Conservation (phyloP, 1,139 yeast species). For the Eremothecium cymbalariae region DNA sequence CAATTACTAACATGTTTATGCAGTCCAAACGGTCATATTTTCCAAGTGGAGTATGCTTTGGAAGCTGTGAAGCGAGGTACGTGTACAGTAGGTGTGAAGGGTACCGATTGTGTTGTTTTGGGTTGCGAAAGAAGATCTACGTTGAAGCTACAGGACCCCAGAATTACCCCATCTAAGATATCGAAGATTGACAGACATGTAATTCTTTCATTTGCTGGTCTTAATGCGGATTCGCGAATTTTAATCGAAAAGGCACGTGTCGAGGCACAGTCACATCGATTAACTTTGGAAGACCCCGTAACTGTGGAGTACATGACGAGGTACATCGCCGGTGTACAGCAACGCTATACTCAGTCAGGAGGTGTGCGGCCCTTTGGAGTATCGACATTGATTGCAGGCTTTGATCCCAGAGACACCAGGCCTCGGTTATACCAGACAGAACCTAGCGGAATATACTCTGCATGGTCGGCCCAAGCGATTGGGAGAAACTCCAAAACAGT, state of each 20-base stretch:
- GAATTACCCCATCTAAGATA: constrained; percentile 91
- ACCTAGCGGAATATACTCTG: constrained; percentile 94
- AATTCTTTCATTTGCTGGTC: constrained; percentile 90
- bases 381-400: constrained; percentile 91
- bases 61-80: constrained; percentile 99
- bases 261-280: constrained; percentile 93
- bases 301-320: constrained; percentile 86
- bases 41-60: constrained; percentile 95
- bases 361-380: constrained; percentile 96
- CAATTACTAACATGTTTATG: no score
- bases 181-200: constrained; percentile 87
- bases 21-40: constrained; percentile 98
- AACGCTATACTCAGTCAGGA: constrained; percentile 94
- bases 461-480: constrained; percentile 99
- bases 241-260: constrained; percentile 91
- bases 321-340: constrained; percentile 95
- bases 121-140: constrained; percentile 98
- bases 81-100: constrained; percentile 95
- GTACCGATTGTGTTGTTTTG: constrained; percentile 76
- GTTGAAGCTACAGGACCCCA: constrained; percentile 87
- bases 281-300: constrained; percentile 91
- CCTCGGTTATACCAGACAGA: constrained; percentile 92
- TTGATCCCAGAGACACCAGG: constrained; percentile 71
- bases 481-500: constrained; percentile 95
- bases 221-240: constrained; percentile 95